Percentiles rank a stretch among this genome's conserved stretches.
phyloP scores from a whole-genome alignment of 2,329 filamentous ascomycete species.

The Dothistroma pini region DNA sequence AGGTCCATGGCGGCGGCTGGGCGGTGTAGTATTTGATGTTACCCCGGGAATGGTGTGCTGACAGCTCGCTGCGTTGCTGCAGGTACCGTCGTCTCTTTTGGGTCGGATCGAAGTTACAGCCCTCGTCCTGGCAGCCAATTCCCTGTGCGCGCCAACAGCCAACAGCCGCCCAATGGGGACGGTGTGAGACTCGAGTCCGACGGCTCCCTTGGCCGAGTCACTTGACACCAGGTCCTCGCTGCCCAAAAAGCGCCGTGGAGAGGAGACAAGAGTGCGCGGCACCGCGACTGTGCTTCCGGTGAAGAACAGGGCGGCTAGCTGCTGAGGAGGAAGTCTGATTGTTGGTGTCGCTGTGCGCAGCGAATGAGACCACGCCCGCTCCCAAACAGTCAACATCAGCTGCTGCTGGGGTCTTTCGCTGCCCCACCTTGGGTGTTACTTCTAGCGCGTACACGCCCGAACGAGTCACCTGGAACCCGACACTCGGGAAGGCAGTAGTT shows the following conservation, averaged over 20 bases:
- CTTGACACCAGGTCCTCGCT: background rate
- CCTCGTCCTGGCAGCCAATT: background rate
- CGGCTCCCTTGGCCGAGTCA: background rate
- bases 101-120: background rate
- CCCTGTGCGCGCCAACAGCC: background rate
- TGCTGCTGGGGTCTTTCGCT: background rate
- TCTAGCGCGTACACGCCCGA: background rate
- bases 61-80: background rate
- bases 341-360: background rate
- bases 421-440: background rate
- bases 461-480: background rate
- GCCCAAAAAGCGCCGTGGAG: background rate
- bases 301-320: background rate
- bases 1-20: constrained; percentile 19
- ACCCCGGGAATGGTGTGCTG: background rate
- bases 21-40: background rate
- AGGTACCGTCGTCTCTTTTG: background rate
- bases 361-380: background rate
- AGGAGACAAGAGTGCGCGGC: background rate
- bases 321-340: background rate
- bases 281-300: background rate
- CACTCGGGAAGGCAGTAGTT: background rate
- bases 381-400: background rate
- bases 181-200: background rate
- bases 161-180: background rate